Base-by-base conservation (phyloP, 495 filamentous ascomycete species). In the Trichocladium antarcticum region DNA sequence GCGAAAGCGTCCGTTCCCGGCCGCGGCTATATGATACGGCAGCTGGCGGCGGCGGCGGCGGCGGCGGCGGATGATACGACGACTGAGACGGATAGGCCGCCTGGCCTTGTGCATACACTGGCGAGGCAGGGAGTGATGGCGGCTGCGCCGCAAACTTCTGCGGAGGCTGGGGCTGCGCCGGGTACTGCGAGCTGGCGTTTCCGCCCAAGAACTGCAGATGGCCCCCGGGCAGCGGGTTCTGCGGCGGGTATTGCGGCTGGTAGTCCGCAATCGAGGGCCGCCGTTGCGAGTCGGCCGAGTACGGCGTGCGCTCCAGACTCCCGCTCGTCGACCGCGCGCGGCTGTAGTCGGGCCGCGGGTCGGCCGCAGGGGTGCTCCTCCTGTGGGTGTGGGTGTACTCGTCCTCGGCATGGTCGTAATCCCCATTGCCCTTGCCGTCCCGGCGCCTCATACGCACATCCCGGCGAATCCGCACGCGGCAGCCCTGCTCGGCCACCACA, bases 401-500 rank as follows among this genome's bases (percentile, higher is more conserved):
- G 3, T 87, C 82, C 37, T 87, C 83, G 21, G 80, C 71, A 27
- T 81, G 78, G 32, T 83, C 81, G 38, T 82, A 77, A 48, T 76
- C 78, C 35, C 70, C 83, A 31, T 80, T 78, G 38, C 81, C 74
- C 73, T 93, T 87, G 51, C 78, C 78, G 27, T 89, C 85, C 19
- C 87, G 82, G 50, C 89, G 80, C 65, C 92, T 82, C 92, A 98
- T 98, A 37, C 92, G 81, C 14, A 98, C 92, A 74, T 98, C 92
- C 53, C 92, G 85, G 51, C 92, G 79, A 58, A 98, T 98, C 21
- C 92, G 84, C 36, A 98, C 92, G 50, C 93, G 88, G 64, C 92
- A 98, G 35, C 92, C 92, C 66, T 98, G 92, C 64, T 98, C 92
- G 8, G 92, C 89, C 48, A 98, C 89, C 34, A 85, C 82, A 37